Evolutionary conservation across 1,284 basidiomycete species (phyloP).

Genomic region (Hypsizygus ulmarius): DNA sequence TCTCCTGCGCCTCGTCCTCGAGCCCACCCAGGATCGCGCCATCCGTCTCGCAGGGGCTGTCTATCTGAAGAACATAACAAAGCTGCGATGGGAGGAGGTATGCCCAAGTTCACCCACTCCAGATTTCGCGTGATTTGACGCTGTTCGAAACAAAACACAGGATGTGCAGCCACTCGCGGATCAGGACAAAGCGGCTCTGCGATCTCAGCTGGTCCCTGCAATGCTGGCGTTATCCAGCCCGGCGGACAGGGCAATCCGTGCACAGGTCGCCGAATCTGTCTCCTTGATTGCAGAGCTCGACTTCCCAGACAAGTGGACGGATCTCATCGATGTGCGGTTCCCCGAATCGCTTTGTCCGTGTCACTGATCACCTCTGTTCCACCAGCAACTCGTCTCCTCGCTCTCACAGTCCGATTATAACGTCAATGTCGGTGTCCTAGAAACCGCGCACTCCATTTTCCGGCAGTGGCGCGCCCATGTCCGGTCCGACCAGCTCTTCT

Average conservation of each 20-base stretch:
- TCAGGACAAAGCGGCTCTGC: slow-evolving; percentile 66
- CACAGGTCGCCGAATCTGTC: slow-evolving; percentile 88
- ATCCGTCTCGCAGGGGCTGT: slow-evolving; percentile 81
- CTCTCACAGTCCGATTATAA: slow-evolving; percentile 79
- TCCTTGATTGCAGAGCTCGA: slow-evolving; percentile 85
- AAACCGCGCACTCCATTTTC: slow-evolving; percentile 96
- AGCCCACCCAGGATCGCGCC: slow-evolving; percentile 62
- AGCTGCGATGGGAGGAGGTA: slow-evolving; percentile 85
- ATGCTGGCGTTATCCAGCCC: slow-evolving; percentile 76
- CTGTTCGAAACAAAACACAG: slow-evolving; percentile 39
- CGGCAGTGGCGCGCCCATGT: slow-evolving; percentile 90
- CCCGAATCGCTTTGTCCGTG: slow-evolving; percentile 2
- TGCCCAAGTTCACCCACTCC: slow-evolving; percentile 23
- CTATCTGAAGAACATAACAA: slow-evolving; percentile 87
- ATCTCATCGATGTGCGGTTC: slow-evolving; percentile 78
- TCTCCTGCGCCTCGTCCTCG: slow-evolving; percentile 72
- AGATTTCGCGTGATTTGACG: slow-evolving; percentile 7
- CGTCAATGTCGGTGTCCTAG: slow-evolving; percentile 86
- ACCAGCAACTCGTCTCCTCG: slow-evolving; percentile 85
- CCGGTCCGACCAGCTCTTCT: slow-evolving; percentile 84
- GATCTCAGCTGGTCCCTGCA: slow-evolving; percentile 73
- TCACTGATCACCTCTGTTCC: no score
- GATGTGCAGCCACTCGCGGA: slow-evolving; percentile 64
- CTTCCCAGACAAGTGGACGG: slow-evolving; percentile 84
- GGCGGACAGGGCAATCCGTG: slow-evolving; percentile 65